These are phyloP conservation scores for Microdochium trichocladiopsis DNA, from an alignment of 2,329 filamentous ascomycete genomes.

Conservation along the genomic window DNA sequence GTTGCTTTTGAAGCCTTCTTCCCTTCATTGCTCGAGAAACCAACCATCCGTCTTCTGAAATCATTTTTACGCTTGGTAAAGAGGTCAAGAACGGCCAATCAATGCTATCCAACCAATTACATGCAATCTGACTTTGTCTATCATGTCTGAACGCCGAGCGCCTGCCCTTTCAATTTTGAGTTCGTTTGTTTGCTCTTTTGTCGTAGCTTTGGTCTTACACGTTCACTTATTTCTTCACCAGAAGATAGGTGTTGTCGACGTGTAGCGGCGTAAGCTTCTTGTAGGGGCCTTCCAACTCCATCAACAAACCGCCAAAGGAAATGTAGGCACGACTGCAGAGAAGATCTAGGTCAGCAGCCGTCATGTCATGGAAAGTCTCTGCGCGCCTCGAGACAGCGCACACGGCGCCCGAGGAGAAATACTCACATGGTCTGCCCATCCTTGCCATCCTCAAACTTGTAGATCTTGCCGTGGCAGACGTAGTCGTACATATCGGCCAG, in stretches of 20 bases:
- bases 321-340: slow-evolving; percentile 88
- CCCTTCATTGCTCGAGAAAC: too few relatives aligned
- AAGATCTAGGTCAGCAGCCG: slow-evolving; percentile 1
- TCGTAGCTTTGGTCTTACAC: too few relatives aligned
- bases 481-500: slow-evolving; percentile 80
- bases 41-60: too few relatives aligned
- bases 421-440: slow-evolving; percentile 82
- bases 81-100: neutral
- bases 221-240: slow-evolving; percentile 78
- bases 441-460: slow-evolving; percentile 74
- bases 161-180: neutral
- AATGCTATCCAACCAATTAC: neutral
- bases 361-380: neutral
- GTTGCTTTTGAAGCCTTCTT: too few relatives aligned
- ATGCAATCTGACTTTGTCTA: neutral
- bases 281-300: slow-evolving; percentile 88
- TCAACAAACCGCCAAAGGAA: slow-evolving; percentile 86
- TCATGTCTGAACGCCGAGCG: neutral
- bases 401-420: neutral
- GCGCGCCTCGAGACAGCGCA: neutral
- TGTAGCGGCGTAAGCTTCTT: slow-evolving; percentile 89
- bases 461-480: slow-evolving; percentile 83
- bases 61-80: neutral
- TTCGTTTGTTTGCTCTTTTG: too few relatives aligned
- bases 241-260: slow-evolving; percentile 88